phyloP scores from a whole-genome alignment of 192 early-diverging fungal genomes.

The Paraglomus occultum region DNA sequence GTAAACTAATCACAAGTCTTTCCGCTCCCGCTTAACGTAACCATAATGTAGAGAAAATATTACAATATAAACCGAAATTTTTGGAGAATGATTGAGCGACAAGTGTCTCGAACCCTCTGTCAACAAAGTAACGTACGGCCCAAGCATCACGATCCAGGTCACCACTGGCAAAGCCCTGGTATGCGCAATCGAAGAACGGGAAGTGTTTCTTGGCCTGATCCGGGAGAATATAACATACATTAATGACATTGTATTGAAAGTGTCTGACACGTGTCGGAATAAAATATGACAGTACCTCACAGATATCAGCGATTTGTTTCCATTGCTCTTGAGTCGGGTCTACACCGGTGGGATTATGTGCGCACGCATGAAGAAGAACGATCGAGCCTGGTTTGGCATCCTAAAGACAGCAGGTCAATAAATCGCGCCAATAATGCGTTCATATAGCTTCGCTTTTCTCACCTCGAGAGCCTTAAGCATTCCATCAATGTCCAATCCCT shows the following conservation, averaged over 20 bases:
- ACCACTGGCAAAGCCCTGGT: constrained; percentile 98
- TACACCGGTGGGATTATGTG: constrained; percentile 99
- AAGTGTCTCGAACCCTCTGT: constrained; percentile 87
- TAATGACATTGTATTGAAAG: background rate
- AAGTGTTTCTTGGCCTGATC: constrained; percentile 69
- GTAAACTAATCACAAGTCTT: background rate
- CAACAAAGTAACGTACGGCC: constrained; percentile 91
- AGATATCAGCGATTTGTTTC: constrained; percentile 84
- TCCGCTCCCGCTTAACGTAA: background rate
- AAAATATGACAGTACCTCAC: constrained; percentile 43
- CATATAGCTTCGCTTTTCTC: background rate
- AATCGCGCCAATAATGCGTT: background rate
- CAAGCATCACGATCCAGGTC: constrained; percentile 88
- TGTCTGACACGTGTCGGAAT: background rate
- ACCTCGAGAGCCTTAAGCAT: constrained; percentile 65
- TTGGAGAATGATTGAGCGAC: constrained; percentile 94
- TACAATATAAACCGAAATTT: constrained; percentile 97
- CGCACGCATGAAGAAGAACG: constrained; percentile 92
- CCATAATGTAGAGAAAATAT: constrained; percentile 18
- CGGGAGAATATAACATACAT: background rate
- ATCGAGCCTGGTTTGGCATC: constrained; percentile 77
- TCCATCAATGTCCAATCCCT: constrained; percentile 77
- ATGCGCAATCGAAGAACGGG: constrained; percentile 98
- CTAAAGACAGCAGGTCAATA: constrained; percentile 24
- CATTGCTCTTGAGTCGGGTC: constrained; percentile 95